Base-by-base conservation (phyloP, 306 rosid genomes). In the Quercus glauca region DNA sequence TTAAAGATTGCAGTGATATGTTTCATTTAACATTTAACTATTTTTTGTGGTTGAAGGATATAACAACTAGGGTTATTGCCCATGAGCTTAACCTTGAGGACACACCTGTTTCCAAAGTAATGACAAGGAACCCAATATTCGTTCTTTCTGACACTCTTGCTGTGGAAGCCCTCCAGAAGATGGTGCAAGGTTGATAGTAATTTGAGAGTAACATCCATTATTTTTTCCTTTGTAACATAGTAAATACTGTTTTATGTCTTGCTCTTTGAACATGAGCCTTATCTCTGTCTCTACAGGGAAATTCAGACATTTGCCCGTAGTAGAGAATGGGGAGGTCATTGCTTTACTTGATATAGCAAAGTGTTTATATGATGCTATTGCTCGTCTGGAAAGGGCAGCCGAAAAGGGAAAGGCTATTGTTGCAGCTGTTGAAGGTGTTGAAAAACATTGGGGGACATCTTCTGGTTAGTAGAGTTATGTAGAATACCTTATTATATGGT, bases 331-430 rank as follows among this genome's bases (percentile, higher is more conserved):
- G 83, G 98, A 93, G 85, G 99, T 96, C 61, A 77, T 96, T 82
- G 98, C 97, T 69, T 82, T 96, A 64, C 99, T 96, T 85, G 99
- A 96, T 87, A 96, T 96, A 85, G 97, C 98, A 37, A 96, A 93
- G 82, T 96, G 99, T 83, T 83, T 96, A 79, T 90, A 96, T 77
- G 99, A 96, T 79, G 99, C 99, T 43, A 96, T 96, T 88, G 97
- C 97, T 69, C 96, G 97, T 51, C 71, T 96, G 93, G 99, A 96
- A 84, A 90, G 99, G 83, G 98, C 94, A 15, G 86, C 97, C 12
- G 99, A 96, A 85, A 96, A 96, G 84, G 99, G 98, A 87, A 96
- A 90, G 86, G 99, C 99, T 72, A 96, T 96, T 79, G 96, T 93
- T 55, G 98, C 98, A 69, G 99, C 99, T 51, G 98, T 96, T 83